Evolutionary conservation across 257 asterid species (phyloP), one percentile per base, ranked within the genome.

Genomic region (Solanum bulbocastanum): DNA sequence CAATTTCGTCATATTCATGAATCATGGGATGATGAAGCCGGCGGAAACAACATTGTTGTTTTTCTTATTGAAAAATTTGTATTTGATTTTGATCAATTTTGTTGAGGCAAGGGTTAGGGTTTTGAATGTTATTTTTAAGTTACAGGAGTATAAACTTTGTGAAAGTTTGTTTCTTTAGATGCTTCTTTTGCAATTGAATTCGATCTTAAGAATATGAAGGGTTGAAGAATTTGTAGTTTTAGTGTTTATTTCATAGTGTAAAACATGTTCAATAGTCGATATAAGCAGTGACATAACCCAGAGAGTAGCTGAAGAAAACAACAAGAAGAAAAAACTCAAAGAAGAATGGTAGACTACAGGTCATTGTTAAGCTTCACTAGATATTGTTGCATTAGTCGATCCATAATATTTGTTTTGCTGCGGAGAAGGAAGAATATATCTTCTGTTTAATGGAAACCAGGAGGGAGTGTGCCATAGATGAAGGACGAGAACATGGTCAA

Each of bases 381-480:
- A 20, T 56, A 56, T 56, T 56, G 65, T 56, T 56, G 65, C 65
- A 20, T 56, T 20, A 56, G 0, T 56, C 65, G 25, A 56, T 56
- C 65, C 65, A 7, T 56, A 1, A 56, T 56, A 20, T 7, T 56
- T 56, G 65, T 18, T 56, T 18, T 56, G 65, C 62, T 52, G 62
- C 3, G 23, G 62, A 9, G 23, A 52, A 52, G 62, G 62, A 52
- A 52, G 62, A 52, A 52, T 79, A 11, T 27, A 44, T 79, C 85
- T 27, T 46, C 68, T 16, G 42, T 30, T 72, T 71, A 46, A 66
- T 10, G 12, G 30, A 10, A 37, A 49, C 33, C 23, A 18, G 95
- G 93, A 58, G 93, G 95, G 62, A 94, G 93, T 60, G 90, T 89
- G 71, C 95, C 95, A 33, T 81, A 87, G 49, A 94, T 83, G 89